These are phyloP conservation scores for Citrullus amarus DNA, from an alignment of 306 rosid genomes.

Conservation along the genomic window DNA sequence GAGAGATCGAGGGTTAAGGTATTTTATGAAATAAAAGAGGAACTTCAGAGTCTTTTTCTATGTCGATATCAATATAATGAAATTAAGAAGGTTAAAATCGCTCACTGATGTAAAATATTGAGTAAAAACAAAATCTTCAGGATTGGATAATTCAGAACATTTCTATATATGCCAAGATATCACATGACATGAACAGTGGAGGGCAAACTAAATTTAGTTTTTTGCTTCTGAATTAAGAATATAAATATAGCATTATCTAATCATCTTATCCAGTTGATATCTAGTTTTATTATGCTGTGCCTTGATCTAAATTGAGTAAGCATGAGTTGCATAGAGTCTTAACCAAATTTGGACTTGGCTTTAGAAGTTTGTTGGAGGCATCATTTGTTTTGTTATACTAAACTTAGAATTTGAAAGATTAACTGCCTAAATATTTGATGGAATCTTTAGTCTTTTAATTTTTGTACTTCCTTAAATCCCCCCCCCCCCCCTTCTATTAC, in stretches of 20 bases:
- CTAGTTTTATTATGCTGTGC: not conserved
- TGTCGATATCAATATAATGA: not conserved
- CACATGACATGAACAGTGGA: not conserved
- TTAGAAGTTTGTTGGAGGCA: not conserved
- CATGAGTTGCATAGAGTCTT: not conserved
- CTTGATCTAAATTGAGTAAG: not conserved
- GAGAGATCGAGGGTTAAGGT: too few species aligned
- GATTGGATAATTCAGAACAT: not conserved
- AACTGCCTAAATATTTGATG: not conserved
- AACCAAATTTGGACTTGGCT: not conserved
- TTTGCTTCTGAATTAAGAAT: not conserved
- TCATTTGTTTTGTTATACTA: not conserved
- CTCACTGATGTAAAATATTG: not conserved
- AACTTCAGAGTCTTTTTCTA: too few species aligned
- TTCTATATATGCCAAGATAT: not conserved
- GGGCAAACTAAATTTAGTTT: not conserved
- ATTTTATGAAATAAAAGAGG: too few species aligned
- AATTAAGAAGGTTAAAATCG: not conserved
- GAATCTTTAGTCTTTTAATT: not conserved
- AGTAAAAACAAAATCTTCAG: not conserved
- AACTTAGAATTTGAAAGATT: not conserved
- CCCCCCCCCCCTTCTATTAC: slow-evolving; percentile 2
- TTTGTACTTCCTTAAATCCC: not conserved
- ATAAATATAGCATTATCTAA: not conserved
- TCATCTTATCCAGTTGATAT: not conserved